phyloP scores from a whole-genome alignment of 1,139 yeast species.

The Pichia norvegensis region DNA sequence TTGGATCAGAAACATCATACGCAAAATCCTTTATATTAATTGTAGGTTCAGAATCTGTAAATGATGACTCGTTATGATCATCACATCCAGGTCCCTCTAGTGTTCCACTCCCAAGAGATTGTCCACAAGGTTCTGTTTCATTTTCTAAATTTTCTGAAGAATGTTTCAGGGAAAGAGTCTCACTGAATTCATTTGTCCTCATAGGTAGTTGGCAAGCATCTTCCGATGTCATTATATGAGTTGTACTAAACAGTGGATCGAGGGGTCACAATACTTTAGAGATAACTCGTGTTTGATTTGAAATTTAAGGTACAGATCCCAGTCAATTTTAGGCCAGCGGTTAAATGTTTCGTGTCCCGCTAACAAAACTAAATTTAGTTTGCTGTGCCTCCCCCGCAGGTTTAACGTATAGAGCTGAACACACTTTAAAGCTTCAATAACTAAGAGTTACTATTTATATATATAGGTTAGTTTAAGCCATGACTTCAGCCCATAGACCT shows the following conservation, averaged over 20 bases:
- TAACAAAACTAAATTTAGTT: too few relatives aligned
- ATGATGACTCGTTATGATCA: background rate
- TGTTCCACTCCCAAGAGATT: background rate
- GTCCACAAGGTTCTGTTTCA: background rate
- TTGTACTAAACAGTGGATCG: background rate
- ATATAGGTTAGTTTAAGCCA: conserved; percentile 20
- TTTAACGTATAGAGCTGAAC: too few relatives aligned
- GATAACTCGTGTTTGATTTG: background rate
- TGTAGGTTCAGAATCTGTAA: conserved; percentile 12
- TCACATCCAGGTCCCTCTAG: background rate
- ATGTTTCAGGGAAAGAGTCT: background rate
- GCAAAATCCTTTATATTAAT: conserved; percentile 66
- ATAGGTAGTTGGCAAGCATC: background rate
- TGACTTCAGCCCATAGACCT: conserved; percentile 90
- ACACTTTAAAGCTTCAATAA: too few relatives aligned
- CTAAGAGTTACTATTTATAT: too few relatives aligned
- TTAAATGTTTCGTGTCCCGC: too few relatives aligned
- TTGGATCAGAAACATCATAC: conserved; percentile 56
- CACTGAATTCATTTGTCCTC: background rate
- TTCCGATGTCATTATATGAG: background rate
- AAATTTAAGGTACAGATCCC: background rate
- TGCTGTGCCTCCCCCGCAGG: too few relatives aligned
- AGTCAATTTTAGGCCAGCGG: too few relatives aligned
- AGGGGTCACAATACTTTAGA: background rate
- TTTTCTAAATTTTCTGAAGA: too few relatives aligned